phyloP scores from a whole-genome alignment of 2,329 filamentous ascomycete species.

The Fonsecaea erecta region DNA sequence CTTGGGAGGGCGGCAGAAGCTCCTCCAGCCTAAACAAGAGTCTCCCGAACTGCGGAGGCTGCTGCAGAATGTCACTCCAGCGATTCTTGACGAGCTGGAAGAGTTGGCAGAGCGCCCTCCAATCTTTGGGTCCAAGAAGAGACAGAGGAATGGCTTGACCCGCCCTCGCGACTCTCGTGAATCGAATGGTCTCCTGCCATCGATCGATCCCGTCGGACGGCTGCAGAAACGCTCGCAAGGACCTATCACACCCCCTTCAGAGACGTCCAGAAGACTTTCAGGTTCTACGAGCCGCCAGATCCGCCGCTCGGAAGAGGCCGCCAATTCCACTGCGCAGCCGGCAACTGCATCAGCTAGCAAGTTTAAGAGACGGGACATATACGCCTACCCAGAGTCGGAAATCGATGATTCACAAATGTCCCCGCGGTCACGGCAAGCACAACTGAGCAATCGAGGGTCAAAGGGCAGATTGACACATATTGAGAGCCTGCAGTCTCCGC shows the following conservation, averaged over 20 bases:
- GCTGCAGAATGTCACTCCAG: constrained; percentile 25
- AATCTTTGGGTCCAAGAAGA: constrained; percentile 8
- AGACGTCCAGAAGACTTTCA: constrained; percentile 12
- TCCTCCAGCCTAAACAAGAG: constrained; percentile 24
- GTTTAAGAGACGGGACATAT: constrained; percentile 32
- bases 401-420: constrained; percentile 39
- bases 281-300: constrained; percentile 13
- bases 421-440: constrained; percentile 30
- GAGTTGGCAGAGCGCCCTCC: constrained; percentile 25
- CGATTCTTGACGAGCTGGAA: constrained; percentile 32
- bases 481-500: constrained; percentile 14
- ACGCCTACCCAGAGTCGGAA: constrained; percentile 35
- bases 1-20: constrained; percentile 4
- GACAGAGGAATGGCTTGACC: background rate
- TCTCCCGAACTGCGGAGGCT: constrained; percentile 30
- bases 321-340: constrained; percentile 6
- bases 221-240: constrained; percentile 3
- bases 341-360: constrained; percentile 31
- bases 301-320: background rate
- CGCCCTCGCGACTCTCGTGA: background rate
- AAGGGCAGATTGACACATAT: constrained; percentile 20
- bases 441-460: constrained; percentile 14
- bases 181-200: background rate
- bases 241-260: constrained; percentile 23
- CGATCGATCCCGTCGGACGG: background rate